Evolutionary conservation across 163 green algal species (phyloP).

Genomic region (Coccomyxa subellipsoidea): DNA sequence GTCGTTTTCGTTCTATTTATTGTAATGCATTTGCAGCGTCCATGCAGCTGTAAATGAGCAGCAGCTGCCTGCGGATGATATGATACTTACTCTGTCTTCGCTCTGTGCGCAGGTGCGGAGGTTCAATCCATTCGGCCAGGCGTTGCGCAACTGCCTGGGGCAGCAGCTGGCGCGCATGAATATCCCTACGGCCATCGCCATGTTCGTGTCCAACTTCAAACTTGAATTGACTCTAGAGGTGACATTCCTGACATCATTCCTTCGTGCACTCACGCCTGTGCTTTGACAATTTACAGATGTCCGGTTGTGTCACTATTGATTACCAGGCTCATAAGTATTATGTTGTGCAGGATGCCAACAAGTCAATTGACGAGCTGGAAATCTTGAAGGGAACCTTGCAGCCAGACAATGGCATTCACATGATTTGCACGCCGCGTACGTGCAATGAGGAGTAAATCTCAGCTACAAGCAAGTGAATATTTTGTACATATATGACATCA

Average conservation of each 20-base stretch:
- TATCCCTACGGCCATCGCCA: slow-evolving; percentile 3
- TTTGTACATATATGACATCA: too few relatives aligned
- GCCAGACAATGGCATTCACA: not conserved
- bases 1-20: too few relatives aligned
- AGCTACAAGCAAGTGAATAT: not conserved
- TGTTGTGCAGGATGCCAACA: not conserved
- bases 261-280: too few relatives aligned
- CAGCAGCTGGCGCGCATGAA: slow-evolving; percentile 24
- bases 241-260: not conserved
- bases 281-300: too few relatives aligned
- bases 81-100: not conserved
- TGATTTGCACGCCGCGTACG: not conserved
- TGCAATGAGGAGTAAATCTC: not conserved
- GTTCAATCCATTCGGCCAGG: slow-evolving; percentile 13
- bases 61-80: not conserved
- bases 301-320: not conserved
- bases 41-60: not conserved
- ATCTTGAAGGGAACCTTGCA: not conserved
- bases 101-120: not conserved
- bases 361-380: not conserved
- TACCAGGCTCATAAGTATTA: not conserved
- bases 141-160: slow-evolving; percentile 22
- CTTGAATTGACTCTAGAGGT: not conserved
- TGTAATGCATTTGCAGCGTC: too few relatives aligned
- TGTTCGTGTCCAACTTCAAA: slow-evolving; percentile 1